Base-by-base conservation (phyloP, 2,329 filamentous ascomycete species). In the Chrysosporium keratinophilum region DNA sequence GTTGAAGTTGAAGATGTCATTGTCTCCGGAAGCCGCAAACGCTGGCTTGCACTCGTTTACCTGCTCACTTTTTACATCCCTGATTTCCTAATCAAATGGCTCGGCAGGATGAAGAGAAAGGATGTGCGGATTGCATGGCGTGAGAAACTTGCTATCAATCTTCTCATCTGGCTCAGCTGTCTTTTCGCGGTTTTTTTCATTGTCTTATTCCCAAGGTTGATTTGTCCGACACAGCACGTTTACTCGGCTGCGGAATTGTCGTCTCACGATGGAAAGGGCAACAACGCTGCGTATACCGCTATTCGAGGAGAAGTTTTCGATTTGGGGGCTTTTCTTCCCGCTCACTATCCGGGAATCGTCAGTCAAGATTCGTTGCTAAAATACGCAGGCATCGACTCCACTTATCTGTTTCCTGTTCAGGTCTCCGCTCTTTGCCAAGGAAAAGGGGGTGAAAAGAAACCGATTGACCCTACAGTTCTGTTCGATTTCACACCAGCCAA, bases 61-160 rank as follows among this genome's bases (percentile, higher is more conserved):
- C 58, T 85, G 33, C 73, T 98, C 57, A 98, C 93, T 2, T 98
- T 83, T 76, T 88, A 83, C 61, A 74, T 95, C 44, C 93, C 93
- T 4, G 90, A 96, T 66, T 86, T 95, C 62, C 64, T 84, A 42
- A 86, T 97, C 66, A 80, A 82, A 52, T 76, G 77, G 62, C 57
- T 95, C 40, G 91, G 91, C 19, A 79, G 86, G 50, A 96, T 96
- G 85, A 80, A 85, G 56, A 87, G 93, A 57, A 94, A 94, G 67
- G 93, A 98, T 68, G 82, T 98, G 7, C 86, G 90, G 20, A 78
- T 86, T 67, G 93, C 93, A 0, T 98, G 93, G 93, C 80, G 93
- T 65, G 93, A 98, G 69, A 98, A 98, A 76, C 69, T 98, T 56
- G 91, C 93, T 52, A 98, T 98, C 78, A 98, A 98, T 75, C 77